Conservation (phyloP, 2,329 filamentous ascomycete species). For the Arthroderma sp. region DNA sequence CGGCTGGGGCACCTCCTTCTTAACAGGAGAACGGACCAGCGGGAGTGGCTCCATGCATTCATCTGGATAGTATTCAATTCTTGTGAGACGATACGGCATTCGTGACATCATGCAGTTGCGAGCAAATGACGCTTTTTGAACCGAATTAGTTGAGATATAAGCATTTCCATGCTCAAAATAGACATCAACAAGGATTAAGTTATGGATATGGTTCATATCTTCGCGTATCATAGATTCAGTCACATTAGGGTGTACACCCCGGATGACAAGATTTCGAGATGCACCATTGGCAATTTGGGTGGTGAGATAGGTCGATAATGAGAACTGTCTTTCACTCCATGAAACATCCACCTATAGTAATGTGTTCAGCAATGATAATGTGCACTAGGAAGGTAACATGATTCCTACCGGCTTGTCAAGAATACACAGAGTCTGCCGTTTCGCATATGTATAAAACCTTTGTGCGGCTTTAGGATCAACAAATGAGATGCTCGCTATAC, state of each 20-base stretch:
- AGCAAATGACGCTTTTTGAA: slow-evolving; percentile 62
- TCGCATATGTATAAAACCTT: slow-evolving; percentile 52
- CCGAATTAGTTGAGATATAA: slow-evolving; percentile 62
- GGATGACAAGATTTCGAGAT: slow-evolving; percentile 61
- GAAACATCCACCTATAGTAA: slow-evolving; percentile 46
- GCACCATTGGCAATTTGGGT: slow-evolving; percentile 53
- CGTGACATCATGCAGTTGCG: slow-evolving; percentile 61
- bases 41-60: slow-evolving; percentile 54
- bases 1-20: slow-evolving; percentile 16
- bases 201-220: slow-evolving; percentile 73
- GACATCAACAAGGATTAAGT: slow-evolving; percentile 57
- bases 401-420: slow-evolving; percentile 50
- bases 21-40: slow-evolving; percentile 19
- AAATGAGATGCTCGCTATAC: slow-evolving; percentile 56
- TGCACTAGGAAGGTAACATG: not conserved
- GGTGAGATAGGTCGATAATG: slow-evolving; percentile 48
- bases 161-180: slow-evolving; percentile 46
- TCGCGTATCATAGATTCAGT: slow-evolving; percentile 53
- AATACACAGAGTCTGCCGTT: slow-evolving; percentile 54
- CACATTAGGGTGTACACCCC: slow-evolving; percentile 43
- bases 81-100: slow-evolving; percentile 55
- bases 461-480: slow-evolving; percentile 48
- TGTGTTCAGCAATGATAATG: slow-evolving; percentile 8
- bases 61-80: slow-evolving; percentile 58
- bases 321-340: slow-evolving; percentile 61